Conservation (phyloP, 495 filamentous ascomycete genomes). For the Aspergillus egyptiacus region DNA sequence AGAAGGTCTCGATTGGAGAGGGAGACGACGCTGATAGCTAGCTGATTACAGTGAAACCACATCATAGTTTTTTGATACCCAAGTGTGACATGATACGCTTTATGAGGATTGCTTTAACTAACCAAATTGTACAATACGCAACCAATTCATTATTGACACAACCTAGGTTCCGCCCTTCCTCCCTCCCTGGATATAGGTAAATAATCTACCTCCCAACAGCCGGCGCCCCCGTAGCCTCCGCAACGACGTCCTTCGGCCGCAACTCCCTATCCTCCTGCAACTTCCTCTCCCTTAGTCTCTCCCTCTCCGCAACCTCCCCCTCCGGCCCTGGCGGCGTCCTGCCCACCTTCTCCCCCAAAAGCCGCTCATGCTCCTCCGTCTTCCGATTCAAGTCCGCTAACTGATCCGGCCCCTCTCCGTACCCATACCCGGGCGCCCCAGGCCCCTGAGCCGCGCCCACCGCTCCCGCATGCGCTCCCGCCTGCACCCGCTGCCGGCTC, state of each 20-base stretch:
- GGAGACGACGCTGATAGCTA: slow-evolving; percentile 31
- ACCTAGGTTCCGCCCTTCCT: not conserved
- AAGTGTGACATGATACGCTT: slow-evolving; percentile 2
- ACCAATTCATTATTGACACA: not conserved
- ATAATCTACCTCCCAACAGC: slow-evolving; percentile 21
- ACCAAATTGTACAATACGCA: slow-evolving; percentile 1
- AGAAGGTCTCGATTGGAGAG: slow-evolving; percentile 44
- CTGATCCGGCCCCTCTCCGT: slow-evolving; percentile 35
- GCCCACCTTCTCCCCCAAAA: slow-evolving; percentile 31
- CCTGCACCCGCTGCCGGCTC: slow-evolving; percentile 31
- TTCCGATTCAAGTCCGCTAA: slow-evolving; percentile 42
- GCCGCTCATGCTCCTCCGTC: slow-evolving; percentile 38
- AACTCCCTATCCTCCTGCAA: slow-evolving; percentile 27
- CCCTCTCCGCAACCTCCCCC: slow-evolving; percentile 23
- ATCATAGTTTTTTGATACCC: slow-evolving; percentile 17
- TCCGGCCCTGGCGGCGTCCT: slow-evolving; percentile 18
- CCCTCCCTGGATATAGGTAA: not conserved
- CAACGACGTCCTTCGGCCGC: slow-evolving; percentile 27
- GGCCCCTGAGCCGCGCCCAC: slow-evolving; percentile 26
- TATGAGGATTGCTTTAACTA: not conserved
- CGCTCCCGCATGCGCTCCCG: slow-evolving; percentile 33
- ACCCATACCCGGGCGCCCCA: slow-evolving; percentile 31
- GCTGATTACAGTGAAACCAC: slow-evolving; percentile 9
- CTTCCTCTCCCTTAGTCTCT: slow-evolving; percentile 26
- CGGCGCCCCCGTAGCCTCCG: slow-evolving; percentile 25